Evolutionary conservation across 257 asterid species (phyloP).

Genomic region (Schizonepeta tenuifolia): DNA sequence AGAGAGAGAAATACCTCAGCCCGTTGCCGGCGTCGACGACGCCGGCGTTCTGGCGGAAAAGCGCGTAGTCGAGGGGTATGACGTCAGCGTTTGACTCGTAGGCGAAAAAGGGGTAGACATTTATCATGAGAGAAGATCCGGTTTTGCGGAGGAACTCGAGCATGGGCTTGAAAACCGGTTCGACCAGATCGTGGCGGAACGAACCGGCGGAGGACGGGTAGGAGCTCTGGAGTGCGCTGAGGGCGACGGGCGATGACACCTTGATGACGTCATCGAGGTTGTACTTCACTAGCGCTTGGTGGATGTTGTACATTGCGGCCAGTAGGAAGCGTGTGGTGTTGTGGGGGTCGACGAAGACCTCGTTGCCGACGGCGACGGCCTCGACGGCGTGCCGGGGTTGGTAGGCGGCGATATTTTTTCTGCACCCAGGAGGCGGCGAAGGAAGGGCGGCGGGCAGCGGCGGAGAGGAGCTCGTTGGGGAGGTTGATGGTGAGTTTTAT

Average conservation of each 20-base stretch:
- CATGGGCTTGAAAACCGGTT: constrained; percentile 73
- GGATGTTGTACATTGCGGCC: constrained; percentile 74
- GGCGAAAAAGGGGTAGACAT: constrained; percentile 83
- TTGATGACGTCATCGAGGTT: constrained; percentile 54
- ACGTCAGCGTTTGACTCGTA: constrained; percentile 84
- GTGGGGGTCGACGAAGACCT: constrained; percentile 79
- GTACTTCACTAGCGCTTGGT: constrained; percentile 60
- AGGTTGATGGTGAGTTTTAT: constrained; percentile 70
- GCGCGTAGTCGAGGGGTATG: constrained; percentile 77
- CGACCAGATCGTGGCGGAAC: constrained; percentile 63
- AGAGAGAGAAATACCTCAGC: constrained; percentile 62
- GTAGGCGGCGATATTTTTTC: constrained; percentile 62
- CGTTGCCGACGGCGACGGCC: constrained; percentile 90
- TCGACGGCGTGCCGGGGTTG: constrained; percentile 71
- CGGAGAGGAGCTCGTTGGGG: constrained; percentile 83
- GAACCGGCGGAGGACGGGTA: constrained; percentile 92
- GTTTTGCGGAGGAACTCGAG: constrained; percentile 75
- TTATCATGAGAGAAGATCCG: constrained; percentile 78
- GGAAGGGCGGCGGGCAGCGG: constrained; percentile 66
- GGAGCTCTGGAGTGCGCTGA: constrained; percentile 75
- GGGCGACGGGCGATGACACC: constrained; percentile 81
- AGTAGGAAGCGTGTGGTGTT: constrained; percentile 74
- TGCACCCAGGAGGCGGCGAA: constrained; percentile 72
- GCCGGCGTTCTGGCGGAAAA: constrained; percentile 78
- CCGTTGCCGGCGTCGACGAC: constrained; percentile 76